Conservation (phyloP, 164 flowering plant genomes). For the Vitis vinifera region DNA sequence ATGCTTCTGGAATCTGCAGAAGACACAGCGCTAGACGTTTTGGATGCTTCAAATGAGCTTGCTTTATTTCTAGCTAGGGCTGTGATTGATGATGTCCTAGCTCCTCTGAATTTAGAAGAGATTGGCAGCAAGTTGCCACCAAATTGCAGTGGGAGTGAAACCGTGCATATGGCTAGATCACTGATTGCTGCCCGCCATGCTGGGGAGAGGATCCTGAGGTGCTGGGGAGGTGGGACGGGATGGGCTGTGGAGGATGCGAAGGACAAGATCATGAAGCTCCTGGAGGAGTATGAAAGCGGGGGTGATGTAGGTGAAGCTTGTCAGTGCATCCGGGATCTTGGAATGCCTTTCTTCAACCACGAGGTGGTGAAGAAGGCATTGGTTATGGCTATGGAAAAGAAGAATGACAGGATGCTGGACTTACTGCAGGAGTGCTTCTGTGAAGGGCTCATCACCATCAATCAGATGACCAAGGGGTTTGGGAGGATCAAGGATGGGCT, state of each 20-base stretch:
- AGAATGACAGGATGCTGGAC: constrained; percentile 84
- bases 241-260: constrained; percentile 99
- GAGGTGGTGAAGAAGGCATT: constrained; percentile 97
- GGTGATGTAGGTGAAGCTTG: constrained; percentile 92
- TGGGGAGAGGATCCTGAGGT: constrained; percentile 94
- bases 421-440: constrained; percentile 76
- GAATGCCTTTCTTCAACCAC: constrained; percentile 96
- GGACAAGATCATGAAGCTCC: constrained; percentile 85
- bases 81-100: constrained; percentile 93
- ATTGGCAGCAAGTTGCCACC: constrained; percentile 61
- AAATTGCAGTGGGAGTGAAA: constrained; percentile 80
- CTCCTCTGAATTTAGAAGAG: constrained; percentile 87
- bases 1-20: constrained; percentile 95
- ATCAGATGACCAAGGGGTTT: constrained; percentile 96
- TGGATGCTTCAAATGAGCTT: constrained; percentile 94
- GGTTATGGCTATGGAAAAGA: constrained; percentile 99
- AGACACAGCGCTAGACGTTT: constrained; percentile 89
- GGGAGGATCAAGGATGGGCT: constrained; percentile 71
- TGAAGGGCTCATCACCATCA: constrained; percentile 88
- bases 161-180: constrained; percentile 79
- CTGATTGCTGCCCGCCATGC: constrained; percentile 89
- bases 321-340: constrained; percentile 90
- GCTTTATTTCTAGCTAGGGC: constrained; percentile 92
- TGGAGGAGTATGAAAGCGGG: constrained; percentile 92
- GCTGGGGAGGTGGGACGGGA: constrained; percentile 99